These are phyloP conservation scores for Sphaerulina vaccinii DNA, from an alignment of 2,329 filamentous ascomycete species.

Conservation along the genomic window DNA sequence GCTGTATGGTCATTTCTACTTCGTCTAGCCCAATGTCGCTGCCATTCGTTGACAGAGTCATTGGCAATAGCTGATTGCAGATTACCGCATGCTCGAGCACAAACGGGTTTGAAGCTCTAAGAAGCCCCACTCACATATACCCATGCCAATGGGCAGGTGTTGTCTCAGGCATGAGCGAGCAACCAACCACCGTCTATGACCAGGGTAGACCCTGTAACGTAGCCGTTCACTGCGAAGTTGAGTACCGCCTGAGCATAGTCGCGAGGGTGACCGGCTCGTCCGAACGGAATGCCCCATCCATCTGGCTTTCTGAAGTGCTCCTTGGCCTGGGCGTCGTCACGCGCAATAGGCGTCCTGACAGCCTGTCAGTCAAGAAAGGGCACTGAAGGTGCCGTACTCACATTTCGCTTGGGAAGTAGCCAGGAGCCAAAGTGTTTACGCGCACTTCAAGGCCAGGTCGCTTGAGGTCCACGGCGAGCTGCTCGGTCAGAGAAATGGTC, in stretches of 20 bases:
- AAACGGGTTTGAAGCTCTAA: neutral
- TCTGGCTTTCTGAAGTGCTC: constrained; percentile 38
- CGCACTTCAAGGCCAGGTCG: constrained; percentile 52
- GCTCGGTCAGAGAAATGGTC: constrained; percentile 55
- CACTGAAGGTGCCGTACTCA: neutral
- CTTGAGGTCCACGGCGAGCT: constrained; percentile 54
- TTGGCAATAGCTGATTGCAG: too few species aligned
- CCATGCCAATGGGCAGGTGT: neutral
- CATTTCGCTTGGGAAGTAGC: constrained; percentile 59
- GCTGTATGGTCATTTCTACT: too few species aligned
- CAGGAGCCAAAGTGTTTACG: constrained; percentile 58
- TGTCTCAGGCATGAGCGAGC: constrained; percentile 31
- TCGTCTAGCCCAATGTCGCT: too few species aligned
- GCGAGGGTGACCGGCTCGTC: constrained; percentile 40
- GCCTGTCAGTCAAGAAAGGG: neutral
- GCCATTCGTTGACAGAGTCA: too few species aligned
- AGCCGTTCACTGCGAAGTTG: constrained; percentile 55
- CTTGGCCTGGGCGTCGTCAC: constrained; percentile 53
- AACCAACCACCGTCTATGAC: constrained; percentile 64
- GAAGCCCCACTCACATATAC: neutral
- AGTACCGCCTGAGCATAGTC: constrained; percentile 57
- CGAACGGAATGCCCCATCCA: constrained; percentile 41
- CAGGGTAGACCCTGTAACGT: constrained; percentile 61
- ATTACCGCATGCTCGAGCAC: too few species aligned
- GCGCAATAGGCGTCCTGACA: constrained; percentile 45